Evolutionary conservation across 2,329 filamentous ascomycete genomes (phyloP).

Genomic region (Diaporthe sp.): DNA sequence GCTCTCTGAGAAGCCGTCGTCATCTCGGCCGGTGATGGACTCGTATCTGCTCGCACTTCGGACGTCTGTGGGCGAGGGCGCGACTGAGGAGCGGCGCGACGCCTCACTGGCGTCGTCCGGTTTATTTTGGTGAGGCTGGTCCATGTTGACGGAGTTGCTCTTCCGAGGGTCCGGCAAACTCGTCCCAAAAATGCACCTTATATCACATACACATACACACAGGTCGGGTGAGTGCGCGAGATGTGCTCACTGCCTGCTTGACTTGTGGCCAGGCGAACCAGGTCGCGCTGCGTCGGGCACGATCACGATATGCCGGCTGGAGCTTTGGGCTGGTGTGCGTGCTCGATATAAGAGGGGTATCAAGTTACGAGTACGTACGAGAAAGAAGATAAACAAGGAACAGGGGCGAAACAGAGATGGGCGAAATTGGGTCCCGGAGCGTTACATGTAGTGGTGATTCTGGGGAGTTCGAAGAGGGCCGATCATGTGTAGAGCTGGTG

Average conservation of each 20-base stretch:
- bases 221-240: background rate
- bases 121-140: slow-evolving; percentile 53
- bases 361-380: slow-evolving; percentile 29
- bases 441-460: slow-evolving; percentile 27
- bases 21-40: slow-evolving; percentile 54
- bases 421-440: slow-evolving; percentile 18
- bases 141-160: slow-evolving; percentile 55
- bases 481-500: slow-evolving; percentile 33
- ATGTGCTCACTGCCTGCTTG: slow-evolving; percentile 1
- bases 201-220: background rate
- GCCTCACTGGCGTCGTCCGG: slow-evolving; percentile 28
- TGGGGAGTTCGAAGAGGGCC: slow-evolving; percentile 1
- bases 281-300: slow-evolving; percentile 28
- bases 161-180: slow-evolving; percentile 3
- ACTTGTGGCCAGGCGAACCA: slow-evolving; percentile 6
- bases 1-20: slow-evolving; percentile 63
- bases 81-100: slow-evolving; percentile 48
- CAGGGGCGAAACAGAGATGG: slow-evolving; percentile 21
- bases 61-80: slow-evolving; percentile 65
- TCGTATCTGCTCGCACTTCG: slow-evolving; percentile 58
- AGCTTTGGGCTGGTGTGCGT: slow-evolving; percentile 19
- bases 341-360: slow-evolving; percentile 7
- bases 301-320: background rate
- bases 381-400: slow-evolving; percentile 31
- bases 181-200: background rate